Evolutionary conservation across 2,329 filamentous ascomycete genomes (phyloP).

Genomic region (Coniochaeta prunicola): DNA sequence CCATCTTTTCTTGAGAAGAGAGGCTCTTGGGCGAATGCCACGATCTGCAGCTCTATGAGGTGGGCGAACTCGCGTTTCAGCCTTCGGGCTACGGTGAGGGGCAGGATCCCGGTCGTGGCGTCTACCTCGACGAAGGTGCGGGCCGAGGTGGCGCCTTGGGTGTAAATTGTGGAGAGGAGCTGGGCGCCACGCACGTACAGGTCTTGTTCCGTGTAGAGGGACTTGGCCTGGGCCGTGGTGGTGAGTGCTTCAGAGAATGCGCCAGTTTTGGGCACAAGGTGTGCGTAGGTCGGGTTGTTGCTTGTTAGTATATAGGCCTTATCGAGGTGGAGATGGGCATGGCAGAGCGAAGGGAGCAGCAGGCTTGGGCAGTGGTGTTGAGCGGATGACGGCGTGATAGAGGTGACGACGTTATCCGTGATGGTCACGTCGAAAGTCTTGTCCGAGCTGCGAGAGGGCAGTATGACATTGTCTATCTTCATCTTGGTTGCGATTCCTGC

Average conservation of each 20-base stretch:
- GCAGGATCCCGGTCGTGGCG: conserved; percentile 39
- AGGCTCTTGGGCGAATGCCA: conserved; percentile 64
- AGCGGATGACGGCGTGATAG: not conserved
- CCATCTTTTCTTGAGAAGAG: conserved; percentile 50
- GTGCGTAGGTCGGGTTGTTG: conserved; percentile 38
- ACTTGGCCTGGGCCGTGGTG: conserved; percentile 47
- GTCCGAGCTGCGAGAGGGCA: not conserved
- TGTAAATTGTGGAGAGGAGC: conserved; percentile 57
- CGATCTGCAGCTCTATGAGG: conserved; percentile 56
- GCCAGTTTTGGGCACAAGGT: conserved; percentile 52
- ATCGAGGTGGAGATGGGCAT: conserved; percentile 68
- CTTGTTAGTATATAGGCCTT: conserved; percentile 52
- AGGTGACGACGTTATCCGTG: conserved; percentile 9
- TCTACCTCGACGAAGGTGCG: conserved; percentile 68
- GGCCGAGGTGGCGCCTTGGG: conserved; percentile 60
- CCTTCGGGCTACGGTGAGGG: conserved; percentile 42
- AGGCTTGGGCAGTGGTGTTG: conserved; percentile 14
- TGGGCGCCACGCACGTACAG: conserved; percentile 57
- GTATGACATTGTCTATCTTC: conserved; percentile 2
- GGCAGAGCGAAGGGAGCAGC: conserved; percentile 45
- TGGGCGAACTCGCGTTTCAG: conserved; percentile 48
- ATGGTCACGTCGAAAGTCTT: conserved; percentile 2
- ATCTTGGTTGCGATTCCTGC: not conserved
- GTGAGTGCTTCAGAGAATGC: conserved; percentile 59
- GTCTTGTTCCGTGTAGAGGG: conserved; percentile 53